phyloP scores from a whole-genome alignment of 805 yeast genomes.

The Torulaspora quercuum region DNA sequence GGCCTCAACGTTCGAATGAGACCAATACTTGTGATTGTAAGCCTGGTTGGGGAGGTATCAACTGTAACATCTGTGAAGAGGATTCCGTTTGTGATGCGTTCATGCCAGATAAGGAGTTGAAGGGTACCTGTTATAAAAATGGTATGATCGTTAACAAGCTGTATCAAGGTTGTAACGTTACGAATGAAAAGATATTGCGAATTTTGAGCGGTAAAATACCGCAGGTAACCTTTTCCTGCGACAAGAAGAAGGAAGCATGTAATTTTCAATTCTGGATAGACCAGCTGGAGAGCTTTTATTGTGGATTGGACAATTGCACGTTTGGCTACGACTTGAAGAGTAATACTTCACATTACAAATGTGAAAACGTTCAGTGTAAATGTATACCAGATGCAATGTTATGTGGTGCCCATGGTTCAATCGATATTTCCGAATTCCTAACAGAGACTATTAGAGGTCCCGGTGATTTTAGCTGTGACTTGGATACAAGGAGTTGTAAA shows the following conservation, averaged over 20 bases:
- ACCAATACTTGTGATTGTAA: conserved; percentile 62
- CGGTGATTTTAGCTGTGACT: conserved; percentile 83
- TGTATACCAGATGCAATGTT: conserved; percentile 91
- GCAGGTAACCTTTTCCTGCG: conserved; percentile 89
- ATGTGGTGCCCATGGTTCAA: conserved; percentile 91
- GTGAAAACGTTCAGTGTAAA: conserved; percentile 75
- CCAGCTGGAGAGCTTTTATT: conserved; percentile 82
- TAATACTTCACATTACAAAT: conserved; percentile 72
- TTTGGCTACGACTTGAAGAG: conserved; percentile 58
- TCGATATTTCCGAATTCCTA: conserved; percentile 89
- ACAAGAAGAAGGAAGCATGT: conserved; percentile 60
- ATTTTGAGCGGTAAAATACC: conserved; percentile 79
- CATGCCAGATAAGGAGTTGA: conserved; percentile 72
- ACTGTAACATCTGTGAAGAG: conserved; percentile 77
- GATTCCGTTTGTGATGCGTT: conserved; percentile 80
- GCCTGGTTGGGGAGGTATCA: conserved; percentile 90
- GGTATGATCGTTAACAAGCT: conserved; percentile 79
- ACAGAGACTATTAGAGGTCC: conserved; percentile 90
- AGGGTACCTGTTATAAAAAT: conserved; percentile 84
- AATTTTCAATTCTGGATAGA: conserved; percentile 97
- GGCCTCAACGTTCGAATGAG: conserved; percentile 61
- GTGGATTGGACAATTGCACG: conserved; percentile 73
- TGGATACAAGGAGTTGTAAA: conserved; percentile 56
- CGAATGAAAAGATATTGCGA: conserved; percentile 78
- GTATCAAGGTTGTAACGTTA: conserved; percentile 92